These are phyloP conservation scores for Tulasnella calospora DNA, from an alignment of 768 basidiomycete genomes.

Conservation along the genomic window DNA sequence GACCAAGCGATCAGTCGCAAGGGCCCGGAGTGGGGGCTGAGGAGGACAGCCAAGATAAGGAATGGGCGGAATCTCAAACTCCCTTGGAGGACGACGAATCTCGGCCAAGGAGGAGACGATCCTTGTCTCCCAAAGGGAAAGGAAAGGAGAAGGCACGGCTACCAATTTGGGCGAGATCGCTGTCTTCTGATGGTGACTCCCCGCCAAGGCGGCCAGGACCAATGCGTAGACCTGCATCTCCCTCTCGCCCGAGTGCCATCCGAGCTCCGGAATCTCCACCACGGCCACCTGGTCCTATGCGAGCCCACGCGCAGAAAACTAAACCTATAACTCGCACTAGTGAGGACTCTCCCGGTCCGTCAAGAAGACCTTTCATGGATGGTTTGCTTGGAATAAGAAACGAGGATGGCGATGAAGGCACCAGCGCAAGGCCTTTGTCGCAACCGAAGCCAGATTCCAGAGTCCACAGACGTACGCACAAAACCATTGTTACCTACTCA, in stretches of 20 bases:
- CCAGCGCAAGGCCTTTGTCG: neutral
- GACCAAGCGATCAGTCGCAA: conserved; percentile 10
- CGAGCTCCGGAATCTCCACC: neutral
- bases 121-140: neutral
- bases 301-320: neutral
- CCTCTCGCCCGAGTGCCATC: neutral
- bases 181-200: neutral
- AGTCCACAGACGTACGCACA: neutral
- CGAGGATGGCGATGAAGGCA: neutral
- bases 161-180: neutral
- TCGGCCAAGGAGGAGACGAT: neutral
- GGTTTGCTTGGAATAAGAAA: neutral
- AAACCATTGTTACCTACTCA: neutral
- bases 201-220: neutral
- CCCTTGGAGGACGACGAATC: neutral
- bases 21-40: conserved; percentile 3
- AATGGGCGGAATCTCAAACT: conserved; percentile 3
- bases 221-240: neutral
- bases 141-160: neutral
- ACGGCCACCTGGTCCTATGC: neutral
- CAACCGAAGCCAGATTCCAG: neutral
- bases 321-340: neutral
- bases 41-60: conserved; percentile 18
- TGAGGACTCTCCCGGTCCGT: neutral
- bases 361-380: neutral